Evolutionary conservation across 75 land plant species (phyloP).

Genomic region (Picea sitchensis): DNA sequence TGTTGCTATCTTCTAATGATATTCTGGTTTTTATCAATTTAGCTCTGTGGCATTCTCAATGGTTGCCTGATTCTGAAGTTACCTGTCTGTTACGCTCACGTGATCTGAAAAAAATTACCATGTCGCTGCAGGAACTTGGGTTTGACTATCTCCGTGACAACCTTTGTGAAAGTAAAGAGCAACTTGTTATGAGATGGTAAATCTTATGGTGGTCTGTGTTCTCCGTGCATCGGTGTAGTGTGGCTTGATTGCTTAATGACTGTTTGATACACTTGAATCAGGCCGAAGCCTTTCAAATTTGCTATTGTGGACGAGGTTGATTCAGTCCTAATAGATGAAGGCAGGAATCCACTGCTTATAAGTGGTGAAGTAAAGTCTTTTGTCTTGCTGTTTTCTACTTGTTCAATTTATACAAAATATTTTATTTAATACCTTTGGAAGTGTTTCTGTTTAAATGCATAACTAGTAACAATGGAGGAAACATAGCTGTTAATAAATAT

Average conservation of each 20-base stretch:
- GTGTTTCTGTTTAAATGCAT: not conserved
- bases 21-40: conserved; percentile 7
- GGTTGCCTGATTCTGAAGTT: not conserved
- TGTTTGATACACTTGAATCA: conserved; percentile 17
- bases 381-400: not conserved
- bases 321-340: conserved; percentile 98
- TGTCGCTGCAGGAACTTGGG: conserved; percentile 74
- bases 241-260: not conserved
- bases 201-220: not conserved
- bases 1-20: not conserved
- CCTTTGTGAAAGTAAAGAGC: conserved; percentile 62
- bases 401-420: conserved; percentile 10
- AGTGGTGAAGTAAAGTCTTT: conserved; percentile 71
- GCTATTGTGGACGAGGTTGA: conserved; percentile 99
- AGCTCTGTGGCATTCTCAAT: not conserved
- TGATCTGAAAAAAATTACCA: not conserved
- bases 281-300: conserved; percentile 97
- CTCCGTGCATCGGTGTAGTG: not conserved
- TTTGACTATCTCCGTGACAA: conserved; percentile 99
- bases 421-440: not conserved
- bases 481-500: not conserved
- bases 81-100: conserved; percentile 1
- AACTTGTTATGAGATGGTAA: conserved; percentile 96
- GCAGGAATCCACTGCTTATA: conserved; percentile 91
- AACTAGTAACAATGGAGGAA: not conserved